Base-by-base conservation (phyloP, 805 yeast species). In the Suhomyces sp. region DNA sequence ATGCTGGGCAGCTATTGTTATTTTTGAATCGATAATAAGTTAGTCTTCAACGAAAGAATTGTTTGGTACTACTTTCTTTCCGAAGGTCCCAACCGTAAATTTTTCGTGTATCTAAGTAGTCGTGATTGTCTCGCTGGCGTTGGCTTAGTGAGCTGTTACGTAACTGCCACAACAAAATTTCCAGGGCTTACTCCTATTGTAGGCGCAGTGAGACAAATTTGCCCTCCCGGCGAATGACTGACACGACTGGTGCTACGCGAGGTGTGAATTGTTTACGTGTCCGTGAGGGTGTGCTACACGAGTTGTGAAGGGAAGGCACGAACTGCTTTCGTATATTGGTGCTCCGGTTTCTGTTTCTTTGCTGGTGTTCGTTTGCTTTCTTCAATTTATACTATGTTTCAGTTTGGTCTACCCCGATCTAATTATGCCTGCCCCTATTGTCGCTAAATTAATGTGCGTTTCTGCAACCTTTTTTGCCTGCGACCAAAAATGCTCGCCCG, bases 31-130 rank as follows among this genome's bases (percentile, higher is more conserved):
- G 22, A 38, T 12, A n/a, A 6, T 8, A 5, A 7, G 12, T 17
- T 8, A 5, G 5, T 36, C 17, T 15, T 36, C 22, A 36, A 36
- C 6, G n/a, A 36, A 17, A 17, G 41, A 15, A 8, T 36, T 15
- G 15, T 15, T 17, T 17, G 10, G 24, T 38, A 38, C 42, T 17
- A 38, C 42, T 38, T 33, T 38, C 22, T 38, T 24, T 10, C n/a
- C 19, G 24, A 38, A 38, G 42, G 13, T 38, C 13, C 9, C 24
- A 17, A 17, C 15, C 24, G 12, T 29, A 31, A 31, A 31, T 47
- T 47, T 47, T 47, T 47, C 49, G 49, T 47, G 49, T 35, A 24
- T 35, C 29, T 35, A 33, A 23, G 31, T 47, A 22, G 49, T 35
- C 35, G 35, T 46, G 35, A 17, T 33, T 35, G 49, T 35, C 12